Percentiles rank a stretch among this genome's conserved stretches.
phyloP scores from a whole-genome alignment of 192 early-diverging fungal genomes.

The Geranomyces michiganensis region DNA sequence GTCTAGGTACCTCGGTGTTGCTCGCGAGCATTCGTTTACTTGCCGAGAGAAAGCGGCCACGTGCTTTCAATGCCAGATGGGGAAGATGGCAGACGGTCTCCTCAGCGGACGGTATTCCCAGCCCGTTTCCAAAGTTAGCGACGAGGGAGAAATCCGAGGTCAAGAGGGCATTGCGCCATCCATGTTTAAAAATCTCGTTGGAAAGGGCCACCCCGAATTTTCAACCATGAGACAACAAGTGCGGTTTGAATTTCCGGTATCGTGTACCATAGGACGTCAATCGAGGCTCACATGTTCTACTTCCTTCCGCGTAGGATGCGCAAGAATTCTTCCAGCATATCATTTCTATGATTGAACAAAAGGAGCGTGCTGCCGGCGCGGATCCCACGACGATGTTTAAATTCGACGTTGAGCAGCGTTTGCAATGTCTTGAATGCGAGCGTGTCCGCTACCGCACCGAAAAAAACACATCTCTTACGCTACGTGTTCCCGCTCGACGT shows the following conservation, averaged over 20 bases:
- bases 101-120: conserved; percentile 88
- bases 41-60: conserved; percentile 65
- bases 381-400: conserved; percentile 83
- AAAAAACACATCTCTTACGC: conserved; percentile 42
- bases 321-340: conserved; percentile 91
- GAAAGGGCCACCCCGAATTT: conserved; percentile 91
- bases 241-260: conserved; percentile 28
- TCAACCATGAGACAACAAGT: conserved; percentile 90
- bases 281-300: background rate
- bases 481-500: conserved; percentile 77
- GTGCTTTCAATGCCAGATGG: conserved; percentile 89
- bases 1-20: conserved; percentile 1
- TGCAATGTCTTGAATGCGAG: conserved; percentile 85
- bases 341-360: conserved; percentile 71
- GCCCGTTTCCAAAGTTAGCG: conserved; percentile 24
- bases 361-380: conserved; percentile 63
- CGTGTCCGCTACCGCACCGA: conserved; percentile 75
- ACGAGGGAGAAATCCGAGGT: conserved; percentile 40
- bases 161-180: conserved; percentile 86
- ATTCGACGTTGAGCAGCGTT: conserved; percentile 77
- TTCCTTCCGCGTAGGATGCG: conserved; percentile 65
- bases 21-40: conserved; percentile 51
- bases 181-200: conserved; percentile 91
- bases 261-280: background rate
- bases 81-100: conserved; percentile 90